phyloP scores from a whole-genome alignment of 1,139 yeast genomes.

The Suhomyces bribrorum region DNA sequence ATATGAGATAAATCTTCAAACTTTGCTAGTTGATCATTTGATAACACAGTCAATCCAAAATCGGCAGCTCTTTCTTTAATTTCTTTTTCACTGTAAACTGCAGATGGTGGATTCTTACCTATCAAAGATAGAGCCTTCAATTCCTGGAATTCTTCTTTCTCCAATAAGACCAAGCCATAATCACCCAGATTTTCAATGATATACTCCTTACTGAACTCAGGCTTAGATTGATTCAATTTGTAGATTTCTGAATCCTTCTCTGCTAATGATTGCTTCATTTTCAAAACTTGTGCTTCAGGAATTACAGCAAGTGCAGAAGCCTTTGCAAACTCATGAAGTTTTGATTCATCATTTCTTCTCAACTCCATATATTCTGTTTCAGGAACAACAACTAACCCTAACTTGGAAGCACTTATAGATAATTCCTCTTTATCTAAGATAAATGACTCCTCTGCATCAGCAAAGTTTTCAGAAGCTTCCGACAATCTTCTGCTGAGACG shows the following conservation, averaged over 20 bases:
- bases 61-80: constrained; percentile 22
- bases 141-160: constrained; percentile 32
- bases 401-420: constrained; percentile 27
- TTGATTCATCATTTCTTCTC: constrained; percentile 16
- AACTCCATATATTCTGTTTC: constrained; percentile 25
- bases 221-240: constrained; percentile 21
- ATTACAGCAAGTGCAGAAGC: constrained; percentile 19
- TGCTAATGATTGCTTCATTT: constrained; percentile 33
- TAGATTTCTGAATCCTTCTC: constrained; percentile 36
- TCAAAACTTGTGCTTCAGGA: constrained; percentile 29
- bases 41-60: constrained; percentile 43
- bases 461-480: constrained; percentile 18
- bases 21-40: constrained; percentile 36
- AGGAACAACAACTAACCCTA: constrained; percentile 42
- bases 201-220: constrained; percentile 24
- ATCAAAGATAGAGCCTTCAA: constrained; percentile 21
- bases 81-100: constrained; percentile 20
- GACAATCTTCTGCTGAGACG: constrained; percentile 2
- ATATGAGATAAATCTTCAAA: constrained; percentile 21
- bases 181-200: constrained; percentile 42
- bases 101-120: constrained; percentile 16
- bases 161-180: constrained; percentile 34
- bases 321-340: constrained; percentile 20
- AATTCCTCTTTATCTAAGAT: constrained; percentile 32
- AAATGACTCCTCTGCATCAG: constrained; percentile 41